Evolutionary conservation across 2,329 filamentous ascomycete genomes (phyloP).

Genomic region (Colletotrichum paranaense): DNA sequence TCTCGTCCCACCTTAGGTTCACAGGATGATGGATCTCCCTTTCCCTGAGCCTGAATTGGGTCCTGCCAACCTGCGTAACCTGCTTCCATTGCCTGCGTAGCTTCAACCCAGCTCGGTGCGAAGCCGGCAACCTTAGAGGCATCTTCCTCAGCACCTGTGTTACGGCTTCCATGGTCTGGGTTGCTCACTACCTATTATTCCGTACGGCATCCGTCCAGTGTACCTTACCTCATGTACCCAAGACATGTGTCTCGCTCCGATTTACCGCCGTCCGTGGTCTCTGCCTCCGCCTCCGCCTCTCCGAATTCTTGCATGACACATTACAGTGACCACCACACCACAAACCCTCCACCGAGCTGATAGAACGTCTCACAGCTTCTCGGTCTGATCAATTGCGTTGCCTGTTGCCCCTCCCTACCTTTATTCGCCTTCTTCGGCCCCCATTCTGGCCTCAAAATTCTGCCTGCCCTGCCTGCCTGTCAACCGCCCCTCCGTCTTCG

Average conservation of each 20-base stretch:
- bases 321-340: background rate
- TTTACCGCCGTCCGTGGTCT: background rate
- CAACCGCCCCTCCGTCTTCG: background rate
- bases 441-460: background rate
- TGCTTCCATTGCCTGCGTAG: background rate
- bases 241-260: background rate
- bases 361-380: background rate
- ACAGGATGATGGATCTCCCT: background rate
- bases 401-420: background rate
- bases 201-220: background rate
- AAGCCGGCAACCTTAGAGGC: background rate
- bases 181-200: background rate
- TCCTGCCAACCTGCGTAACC: background rate
- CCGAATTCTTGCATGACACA: background rate
- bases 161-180: no score
- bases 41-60: constrained; percentile 5
- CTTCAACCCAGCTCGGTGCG: constrained; percentile 15
- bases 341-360: background rate
- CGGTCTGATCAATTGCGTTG: background rate
- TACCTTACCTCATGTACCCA: background rate
- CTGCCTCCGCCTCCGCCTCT: background rate
- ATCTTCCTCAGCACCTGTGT: no score
- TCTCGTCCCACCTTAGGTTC: constrained; percentile 22
- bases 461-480: background rate
- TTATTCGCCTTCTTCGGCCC: background rate